Percentiles rank a stretch among this genome's conserved stretches.
These are phyloP conservation scores for Hypoxylon sp. DNA, from an alignment of 2,329 filamentous ascomycete genomes.

Conservation along the genomic window DNA sequence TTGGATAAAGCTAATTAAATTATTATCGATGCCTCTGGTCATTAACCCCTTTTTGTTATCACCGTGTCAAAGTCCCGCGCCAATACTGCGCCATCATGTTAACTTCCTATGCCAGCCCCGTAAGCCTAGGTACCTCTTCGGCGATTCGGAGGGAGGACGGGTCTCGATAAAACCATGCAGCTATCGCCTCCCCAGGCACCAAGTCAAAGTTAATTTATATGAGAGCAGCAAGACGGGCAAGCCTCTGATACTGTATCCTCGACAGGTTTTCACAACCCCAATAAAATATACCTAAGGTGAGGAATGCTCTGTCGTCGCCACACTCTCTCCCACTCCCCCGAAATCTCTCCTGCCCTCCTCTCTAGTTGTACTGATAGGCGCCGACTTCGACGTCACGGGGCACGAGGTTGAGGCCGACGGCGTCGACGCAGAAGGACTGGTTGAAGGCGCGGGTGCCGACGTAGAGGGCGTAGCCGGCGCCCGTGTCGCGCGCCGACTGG, in stretches of 20 bases:
- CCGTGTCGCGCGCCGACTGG: conserved; percentile 24
- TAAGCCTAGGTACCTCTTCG: neutral
- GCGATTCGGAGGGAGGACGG: no score
- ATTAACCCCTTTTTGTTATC: neutral
- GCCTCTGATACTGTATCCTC: no score
- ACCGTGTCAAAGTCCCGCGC: no score
- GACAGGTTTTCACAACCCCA: no score
- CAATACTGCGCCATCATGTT: neutral
- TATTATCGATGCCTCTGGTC: neutral
- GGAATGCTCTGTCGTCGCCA: no score
- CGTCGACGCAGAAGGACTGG: conserved; percentile 43
- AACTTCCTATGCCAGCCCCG: neutral
- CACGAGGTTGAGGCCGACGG: conserved; percentile 47
- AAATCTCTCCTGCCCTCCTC: no score
- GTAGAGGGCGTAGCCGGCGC: conserved; percentile 41
- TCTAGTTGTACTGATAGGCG: conserved; percentile 52
- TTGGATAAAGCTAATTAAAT: neutral
- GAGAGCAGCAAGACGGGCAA: no score
- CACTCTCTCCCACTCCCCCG: no score
- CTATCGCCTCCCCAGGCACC: no score
- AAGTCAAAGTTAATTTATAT: no score
- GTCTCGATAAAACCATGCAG: no score
- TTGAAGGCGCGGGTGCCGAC: conserved; percentile 41
- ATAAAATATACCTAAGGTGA: no score
- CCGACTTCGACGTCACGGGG: conserved; percentile 41